A percentile compares a stretch with the other conserved stretches of the same genome.
Conservation (phyloP, 768 basidiomycete species). For the Russula emetica region DNA sequence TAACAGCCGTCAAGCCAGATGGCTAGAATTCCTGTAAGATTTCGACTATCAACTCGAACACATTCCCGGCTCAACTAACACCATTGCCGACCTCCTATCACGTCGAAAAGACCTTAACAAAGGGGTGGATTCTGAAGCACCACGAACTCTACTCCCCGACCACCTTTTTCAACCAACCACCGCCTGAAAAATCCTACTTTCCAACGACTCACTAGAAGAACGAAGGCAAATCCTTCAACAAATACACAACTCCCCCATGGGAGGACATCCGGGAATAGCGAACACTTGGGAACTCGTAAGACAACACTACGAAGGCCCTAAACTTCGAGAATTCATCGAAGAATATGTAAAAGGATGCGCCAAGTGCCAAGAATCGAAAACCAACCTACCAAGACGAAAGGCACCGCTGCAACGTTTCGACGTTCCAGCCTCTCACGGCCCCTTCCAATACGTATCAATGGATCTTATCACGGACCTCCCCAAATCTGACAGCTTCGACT, state of each 20-base stretch:
- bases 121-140: background rate
- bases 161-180: too few relatives aligned
- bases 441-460: background rate
- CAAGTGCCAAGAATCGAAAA: too few relatives aligned
- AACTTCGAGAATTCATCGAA: background rate
- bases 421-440: background rate
- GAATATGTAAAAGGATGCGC: too few relatives aligned
- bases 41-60: background rate
- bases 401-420: too few relatives aligned
- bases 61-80: rapidly evolving
- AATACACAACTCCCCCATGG: background rate
- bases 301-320: background rate
- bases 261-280: background rate
- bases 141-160: background rate
- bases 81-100: too few relatives aligned
- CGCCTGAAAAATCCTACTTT: background rate
- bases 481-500: too few relatives aligned
- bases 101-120: background rate
- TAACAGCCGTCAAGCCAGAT: background rate
- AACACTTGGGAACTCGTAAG: background rate
- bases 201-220: too few relatives aligned
- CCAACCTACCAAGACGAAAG: too few relatives aligned
- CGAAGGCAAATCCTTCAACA: background rate
- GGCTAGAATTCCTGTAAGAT: background rate
- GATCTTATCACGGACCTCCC: too few relatives aligned